phyloP scores from a whole-genome alignment of 106 monocot species.

The Dendrobium chrysotoxum region DNA sequence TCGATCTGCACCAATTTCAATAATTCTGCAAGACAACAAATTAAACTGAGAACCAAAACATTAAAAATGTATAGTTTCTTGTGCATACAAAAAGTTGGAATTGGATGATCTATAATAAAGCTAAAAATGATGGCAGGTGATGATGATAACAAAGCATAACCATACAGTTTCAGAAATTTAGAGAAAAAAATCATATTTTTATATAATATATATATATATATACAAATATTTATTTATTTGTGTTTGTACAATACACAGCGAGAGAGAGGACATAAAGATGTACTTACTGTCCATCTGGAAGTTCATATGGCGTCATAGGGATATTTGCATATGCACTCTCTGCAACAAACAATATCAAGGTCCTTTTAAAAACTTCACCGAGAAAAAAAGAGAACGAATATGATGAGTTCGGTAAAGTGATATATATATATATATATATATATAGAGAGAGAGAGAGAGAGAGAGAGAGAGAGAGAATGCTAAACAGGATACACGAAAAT shows the following conservation, averaged over 20 bases:
- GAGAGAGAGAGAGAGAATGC: not conserved
- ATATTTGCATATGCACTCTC: constrained; percentile 89
- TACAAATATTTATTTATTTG: not conserved
- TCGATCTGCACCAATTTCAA: constrained; percentile 95
- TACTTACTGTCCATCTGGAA: constrained; percentile 99
- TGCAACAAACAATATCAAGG: constrained; percentile 21
- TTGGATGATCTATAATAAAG: not conserved
- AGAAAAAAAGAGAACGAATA: not conserved
- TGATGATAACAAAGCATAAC: not conserved
- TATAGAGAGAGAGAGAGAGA: too few species aligned
- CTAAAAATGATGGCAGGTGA: not conserved
- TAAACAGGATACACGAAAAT: not conserved
- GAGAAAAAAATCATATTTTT: not conserved
- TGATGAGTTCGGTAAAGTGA: not conserved
- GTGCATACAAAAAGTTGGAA: not conserved
- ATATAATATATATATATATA: too few species aligned
- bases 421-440: not conserved
- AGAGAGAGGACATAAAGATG: not conserved
- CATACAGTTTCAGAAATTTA: not conserved
- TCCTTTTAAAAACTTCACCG: not conserved
- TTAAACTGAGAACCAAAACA: not conserved
- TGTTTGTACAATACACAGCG: not conserved
- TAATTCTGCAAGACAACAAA: constrained; percentile 42
- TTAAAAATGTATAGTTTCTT: not conserved
- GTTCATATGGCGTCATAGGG: constrained; percentile 93